Evolutionary conservation across 345 rosid genomes (phyloP).

Genomic region (Eucalyptus decipiens): DNA sequence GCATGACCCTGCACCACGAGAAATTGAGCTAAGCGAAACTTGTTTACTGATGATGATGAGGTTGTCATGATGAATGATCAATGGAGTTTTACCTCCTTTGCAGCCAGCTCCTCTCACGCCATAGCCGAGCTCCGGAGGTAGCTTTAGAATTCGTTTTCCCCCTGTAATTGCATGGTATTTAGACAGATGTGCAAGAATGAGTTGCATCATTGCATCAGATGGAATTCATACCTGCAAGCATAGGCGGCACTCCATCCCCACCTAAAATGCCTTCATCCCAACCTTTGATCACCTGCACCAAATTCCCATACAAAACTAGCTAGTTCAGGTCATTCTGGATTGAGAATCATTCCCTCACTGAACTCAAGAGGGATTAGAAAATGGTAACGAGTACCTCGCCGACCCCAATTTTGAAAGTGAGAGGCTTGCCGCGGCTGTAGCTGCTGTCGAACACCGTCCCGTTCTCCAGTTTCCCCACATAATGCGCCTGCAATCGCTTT

Average conservation of each 20-base stretch:
- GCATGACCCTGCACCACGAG: constrained; percentile 56
- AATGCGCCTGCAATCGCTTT: constrained; percentile 45
- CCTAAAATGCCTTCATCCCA: constrained; percentile 92
- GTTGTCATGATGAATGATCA: background rate
- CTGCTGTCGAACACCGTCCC: constrained; percentile 94
- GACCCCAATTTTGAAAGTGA: constrained; percentile 66
- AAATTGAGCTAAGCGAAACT: background rate
- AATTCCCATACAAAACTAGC: background rate
- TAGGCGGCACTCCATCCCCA: constrained; percentile 78
- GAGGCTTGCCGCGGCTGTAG: constrained; percentile 80
- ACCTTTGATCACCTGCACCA: constrained; percentile 64
- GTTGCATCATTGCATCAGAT: background rate
- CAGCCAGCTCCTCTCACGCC: constrained; percentile 94
- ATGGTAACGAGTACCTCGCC: constrained; percentile 41
- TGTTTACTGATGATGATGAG: background rate
- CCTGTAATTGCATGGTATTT: constrained; percentile 11
- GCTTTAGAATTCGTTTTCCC: constrained; percentile 54
- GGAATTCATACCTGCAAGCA: constrained; percentile 59
- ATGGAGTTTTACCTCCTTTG: constrained; percentile 54
- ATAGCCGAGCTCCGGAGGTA: constrained; percentile 79
- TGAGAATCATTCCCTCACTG: background rate
- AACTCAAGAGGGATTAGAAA: background rate
- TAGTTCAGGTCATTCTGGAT: background rate
- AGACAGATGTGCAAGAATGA: background rate
- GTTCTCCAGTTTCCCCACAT: constrained; percentile 76